A percentile compares a stretch with the other conserved stretches of the same genome.
Evolutionary conservation across 2,329 filamentous ascomycete species (phyloP).

Genomic region (Trichophyton benhamiae): DNA sequence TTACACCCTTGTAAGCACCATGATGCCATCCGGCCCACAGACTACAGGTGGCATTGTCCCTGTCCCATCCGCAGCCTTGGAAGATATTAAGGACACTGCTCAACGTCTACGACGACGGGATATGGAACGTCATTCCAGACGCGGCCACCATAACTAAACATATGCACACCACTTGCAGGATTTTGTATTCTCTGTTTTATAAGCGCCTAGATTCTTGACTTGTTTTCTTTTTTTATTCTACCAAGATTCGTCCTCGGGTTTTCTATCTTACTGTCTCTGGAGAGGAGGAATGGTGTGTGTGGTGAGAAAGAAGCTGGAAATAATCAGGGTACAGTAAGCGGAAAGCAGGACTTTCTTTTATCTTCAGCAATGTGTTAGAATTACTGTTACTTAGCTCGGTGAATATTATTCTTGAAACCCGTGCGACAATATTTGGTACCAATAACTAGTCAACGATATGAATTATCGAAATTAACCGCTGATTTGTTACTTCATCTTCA

Average conservation of each 20-base stretch:
- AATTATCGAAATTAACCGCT: no score
- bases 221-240: background rate
- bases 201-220: background rate
- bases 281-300: no score
- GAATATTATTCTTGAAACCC: background rate
- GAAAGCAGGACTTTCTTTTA: background rate
- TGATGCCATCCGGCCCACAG: background rate
- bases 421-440: no score
- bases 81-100: conserved; percentile 4
- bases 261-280: no score
- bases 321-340: background rate
- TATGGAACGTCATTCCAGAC: background rate
- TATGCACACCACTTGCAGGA: no score
- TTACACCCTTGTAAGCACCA: background rate
- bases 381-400: background rate
- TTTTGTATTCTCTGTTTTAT: background rate
- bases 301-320: background rate
- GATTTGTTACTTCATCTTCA: no score
- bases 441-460: no score
- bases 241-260: no score
- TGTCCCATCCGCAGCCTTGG: background rate
- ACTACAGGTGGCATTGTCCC: conserved; percentile 7
- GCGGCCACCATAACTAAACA: background rate
- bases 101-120: background rate
- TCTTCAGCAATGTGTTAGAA: background rate